phyloP scores from a whole-genome alignment of 2,329 filamentous ascomycete genomes.

The Trichoderma citrinoviride region DNA sequence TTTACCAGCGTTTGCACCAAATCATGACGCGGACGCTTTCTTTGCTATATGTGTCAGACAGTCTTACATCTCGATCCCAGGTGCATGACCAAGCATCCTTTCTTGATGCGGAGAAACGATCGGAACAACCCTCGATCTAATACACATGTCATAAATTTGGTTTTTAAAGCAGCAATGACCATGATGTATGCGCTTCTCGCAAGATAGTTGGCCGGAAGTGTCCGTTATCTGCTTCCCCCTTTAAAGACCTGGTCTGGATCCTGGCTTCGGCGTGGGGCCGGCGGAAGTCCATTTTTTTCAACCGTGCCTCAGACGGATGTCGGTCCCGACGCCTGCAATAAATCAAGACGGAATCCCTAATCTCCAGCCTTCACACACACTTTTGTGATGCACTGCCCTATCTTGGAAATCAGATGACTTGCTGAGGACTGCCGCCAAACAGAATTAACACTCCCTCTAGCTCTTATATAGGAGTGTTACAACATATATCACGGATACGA shows the following conservation, averaged over 20 bases:
- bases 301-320: slow-evolving; percentile 19
- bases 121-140: neutral
- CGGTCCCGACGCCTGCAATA: slow-evolving; percentile 13
- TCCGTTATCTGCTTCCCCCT: neutral
- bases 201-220: neutral
- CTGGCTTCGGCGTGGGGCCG: slow-evolving; percentile 18
- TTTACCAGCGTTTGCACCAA: neutral
- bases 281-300: slow-evolving; percentile 11
- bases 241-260: neutral
- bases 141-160: neutral
- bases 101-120: neutral
- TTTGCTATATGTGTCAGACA: neutral
- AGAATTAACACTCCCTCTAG: neutral
- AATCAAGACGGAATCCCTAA: neutral
- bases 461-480: neutral
- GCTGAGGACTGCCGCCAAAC: neutral
- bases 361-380: neutral
- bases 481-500: neutral
- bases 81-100: neutral
- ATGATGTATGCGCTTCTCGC: slow-evolving; percentile 9
- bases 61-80: neutral
- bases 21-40: neutral
- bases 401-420: neutral
- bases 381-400: neutral
- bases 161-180: neutral